Base-by-base conservation (phyloP, 1,284 basidiomycete species). In the Pseudozyma thailandica region DNA sequence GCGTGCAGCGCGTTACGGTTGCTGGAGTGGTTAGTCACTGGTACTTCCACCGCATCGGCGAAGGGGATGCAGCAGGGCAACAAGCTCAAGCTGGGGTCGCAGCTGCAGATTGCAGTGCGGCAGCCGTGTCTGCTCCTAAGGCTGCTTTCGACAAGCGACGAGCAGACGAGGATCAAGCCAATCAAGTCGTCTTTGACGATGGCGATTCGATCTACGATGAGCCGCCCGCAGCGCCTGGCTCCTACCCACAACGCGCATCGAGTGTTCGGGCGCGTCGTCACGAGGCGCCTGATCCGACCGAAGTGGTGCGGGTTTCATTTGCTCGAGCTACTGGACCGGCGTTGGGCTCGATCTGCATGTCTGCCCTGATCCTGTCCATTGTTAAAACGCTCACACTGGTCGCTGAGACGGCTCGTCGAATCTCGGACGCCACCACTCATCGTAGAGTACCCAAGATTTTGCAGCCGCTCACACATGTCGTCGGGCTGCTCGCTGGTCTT, bases 11-110 rank as follows among this genome's bases (percentile, higher is more conserved):
- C 6, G 91, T 91, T 38, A 89, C 90, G 0, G 89, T 90, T 44
- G 90, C 92, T 0, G 90, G 89, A 25, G 91, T 94, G 1, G 88
- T 97, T 35, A 94, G 92, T 1, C 89, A 91, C 38, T 97, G 93
- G 93, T 96, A 95, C 82, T 95, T 93, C 78, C 87, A 90, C 44
- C 70, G 70, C 37, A 68, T 68, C 26, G 55, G 54, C 13, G 56
- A 69, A 27, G 47, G 42, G 21, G 54, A 48, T 7, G 30, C 47
- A 23, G 38, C 33, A 26, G 46, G 46, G 16, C 18, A 20, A 15
- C 20, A 33, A 2, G 31, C 28, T 4, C 33, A 53, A 25, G 18
- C 59, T 18, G 52, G 44, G 15, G 63, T 48, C 16, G 49, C 26
- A 1, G 48, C 63, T 23, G 55, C 43, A 18, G 33, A 48, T 13